Evolutionary conservation across 768 basidiomycete species (phyloP), one percentile per base, ranked within the genome.

Genomic region (Chalciporus sphaerocephalus): DNA sequence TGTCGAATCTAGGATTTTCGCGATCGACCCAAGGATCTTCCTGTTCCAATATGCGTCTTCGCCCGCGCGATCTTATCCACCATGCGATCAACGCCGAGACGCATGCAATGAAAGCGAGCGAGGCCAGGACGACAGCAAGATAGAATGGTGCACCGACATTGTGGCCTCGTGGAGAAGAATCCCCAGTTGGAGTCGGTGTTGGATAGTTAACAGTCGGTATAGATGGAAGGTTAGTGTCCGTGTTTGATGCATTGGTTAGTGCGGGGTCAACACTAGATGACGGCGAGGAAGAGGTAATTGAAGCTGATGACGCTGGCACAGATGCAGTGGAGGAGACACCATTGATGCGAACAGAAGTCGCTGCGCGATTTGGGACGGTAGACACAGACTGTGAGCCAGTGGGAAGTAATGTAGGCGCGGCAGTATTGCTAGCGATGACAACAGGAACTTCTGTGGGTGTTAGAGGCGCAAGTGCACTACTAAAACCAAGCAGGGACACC

Each of bases 81-180:
- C 73, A 79, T 1, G 76, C 73, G 24, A 77, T 55, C n/a, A 80
- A 51, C 30, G 76, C 71, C 13, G 72, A 58, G 25, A 79, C 34
- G 41, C 70, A 67, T 6, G 75, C 73, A 39, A 78, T 50, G 25
- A 71, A 66, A 15, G 70, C 67, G 47, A 83, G 68, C 0, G 62
- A 61, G 24, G 74, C 79, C 3, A 81, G 62, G n/a, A 69, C 65
- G 41, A 81, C 69, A 20, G 68, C 76, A 4, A 78, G 54, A 51
- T 80, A 80, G 54, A 78, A 71, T 28, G 74, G 70, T 1, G 74
- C 60, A 3, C 61, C 61, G 9, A 56, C 48, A 5, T 58, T 58
- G 12, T 55, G 58, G 32, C 50, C 56, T n/a, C 13, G 48, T 6
- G 65, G 45, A 13, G 48, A 21, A 4, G 59, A 43, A 17, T 38